These are phyloP conservation scores for Chlamydomonas eustigma DNA, from an alignment of 139 green algal species.

Conservation along the genomic window DNA sequence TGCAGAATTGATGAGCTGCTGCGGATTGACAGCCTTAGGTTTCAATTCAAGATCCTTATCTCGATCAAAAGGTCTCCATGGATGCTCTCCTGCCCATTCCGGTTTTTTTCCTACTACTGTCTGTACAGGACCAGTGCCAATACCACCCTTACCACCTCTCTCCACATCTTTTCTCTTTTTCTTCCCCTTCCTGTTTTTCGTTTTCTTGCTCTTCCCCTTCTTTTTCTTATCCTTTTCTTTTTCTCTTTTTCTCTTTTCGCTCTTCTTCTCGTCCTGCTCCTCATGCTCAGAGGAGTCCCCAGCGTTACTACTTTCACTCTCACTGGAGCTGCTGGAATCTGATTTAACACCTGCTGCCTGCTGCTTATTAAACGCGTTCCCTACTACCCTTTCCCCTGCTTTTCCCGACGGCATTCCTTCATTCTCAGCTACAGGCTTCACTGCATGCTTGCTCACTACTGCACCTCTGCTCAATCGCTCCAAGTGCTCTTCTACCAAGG, in stretches of 20 bases:
- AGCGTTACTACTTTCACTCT: conserved; percentile 10
- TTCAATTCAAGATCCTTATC: conserved; percentile 65
- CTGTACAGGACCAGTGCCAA: neutral
- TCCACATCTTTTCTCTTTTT: conserved; percentile 10
- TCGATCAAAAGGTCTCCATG: conserved; percentile 72
- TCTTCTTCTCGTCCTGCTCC: neutral
- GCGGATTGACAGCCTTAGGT: conserved; percentile 27
- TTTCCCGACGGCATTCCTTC: neutral
- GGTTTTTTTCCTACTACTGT: neutral
- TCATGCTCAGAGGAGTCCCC: neutral
- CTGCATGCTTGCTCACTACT: neutral
- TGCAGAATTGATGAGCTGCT: conserved; percentile 47
- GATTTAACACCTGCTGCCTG: neutral
- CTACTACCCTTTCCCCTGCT: too few relatives aligned
- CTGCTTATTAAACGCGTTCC: too few relatives aligned
- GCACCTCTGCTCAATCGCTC: conserved; percentile 25
- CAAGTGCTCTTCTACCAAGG: conserved; percentile 66
- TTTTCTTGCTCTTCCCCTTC: conserved; percentile 42
- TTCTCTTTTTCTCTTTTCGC: conserved; percentile 6
- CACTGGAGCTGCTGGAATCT: conserved; percentile 7
- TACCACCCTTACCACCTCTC: neutral
- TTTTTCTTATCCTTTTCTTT: conserved; percentile 13
- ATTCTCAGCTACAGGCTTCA: neutral
- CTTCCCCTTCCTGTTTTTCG: conserved; percentile 28
- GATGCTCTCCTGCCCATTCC: conserved; percentile 28